phyloP scores from a whole-genome alignment of 306 rosid genomes.

The Acacia confusa region DNA sequence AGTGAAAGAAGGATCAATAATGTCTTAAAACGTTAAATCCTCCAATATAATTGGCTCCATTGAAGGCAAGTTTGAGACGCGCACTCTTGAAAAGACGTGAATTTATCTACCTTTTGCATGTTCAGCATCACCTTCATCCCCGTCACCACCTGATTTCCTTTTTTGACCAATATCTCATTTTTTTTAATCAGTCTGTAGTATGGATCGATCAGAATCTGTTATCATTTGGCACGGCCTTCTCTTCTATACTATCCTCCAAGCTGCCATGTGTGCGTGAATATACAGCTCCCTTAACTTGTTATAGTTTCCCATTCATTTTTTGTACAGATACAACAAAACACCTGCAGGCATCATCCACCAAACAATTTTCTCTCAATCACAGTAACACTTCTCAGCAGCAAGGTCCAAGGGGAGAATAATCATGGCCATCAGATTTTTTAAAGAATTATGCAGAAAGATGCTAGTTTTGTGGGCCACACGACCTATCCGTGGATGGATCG shows the following conservation, averaged over 20 bases:
- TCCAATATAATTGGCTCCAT: not conserved
- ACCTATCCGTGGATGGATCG: not conserved
- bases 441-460: not conserved
- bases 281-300: not conserved
- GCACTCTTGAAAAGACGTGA: not conserved
- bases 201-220: not conserved
- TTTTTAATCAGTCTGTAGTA: not conserved
- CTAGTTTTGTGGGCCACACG: conserved; percentile 30
- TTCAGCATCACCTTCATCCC: not conserved
- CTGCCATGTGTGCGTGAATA: conserved; percentile 26
- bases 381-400: not conserved
- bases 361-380: not conserved
- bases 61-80: not conserved
- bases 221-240: not conserved
- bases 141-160: not conserved
- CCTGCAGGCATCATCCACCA: conserved; percentile 17
- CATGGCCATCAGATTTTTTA: not conserved
- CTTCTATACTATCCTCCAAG: not conserved
- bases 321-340: not conserved
- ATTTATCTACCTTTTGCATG: not conserved
- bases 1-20: not conserved
- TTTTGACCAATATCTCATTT: not conserved
- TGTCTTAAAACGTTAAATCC: not conserved
- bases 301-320: not conserved
- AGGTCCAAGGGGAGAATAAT: not conserved